These are phyloP conservation scores for Dioscorea zingiberensis DNA, from an alignment of 106 monocot species.

Conservation along the genomic window DNA sequence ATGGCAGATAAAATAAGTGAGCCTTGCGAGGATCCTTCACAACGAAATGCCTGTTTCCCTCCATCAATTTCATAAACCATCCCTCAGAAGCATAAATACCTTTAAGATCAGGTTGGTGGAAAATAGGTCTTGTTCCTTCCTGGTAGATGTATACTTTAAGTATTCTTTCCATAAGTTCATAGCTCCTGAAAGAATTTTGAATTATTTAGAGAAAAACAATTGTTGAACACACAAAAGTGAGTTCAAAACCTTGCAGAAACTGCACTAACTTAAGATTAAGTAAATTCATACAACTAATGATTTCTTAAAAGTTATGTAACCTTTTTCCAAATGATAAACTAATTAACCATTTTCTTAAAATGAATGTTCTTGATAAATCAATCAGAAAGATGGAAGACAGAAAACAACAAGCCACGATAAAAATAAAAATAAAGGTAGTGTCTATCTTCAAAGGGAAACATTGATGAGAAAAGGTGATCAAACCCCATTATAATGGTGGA, in stretches of 20 bases:
- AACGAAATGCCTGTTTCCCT: constrained; percentile 35
- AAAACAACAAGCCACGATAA: too few species aligned
- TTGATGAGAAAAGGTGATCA: too few species aligned
- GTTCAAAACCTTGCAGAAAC: neutral
- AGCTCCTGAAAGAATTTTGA: constrained; percentile 53
- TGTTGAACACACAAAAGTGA: neutral
- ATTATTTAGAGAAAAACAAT: neutral
- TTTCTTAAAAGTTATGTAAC: neutral
- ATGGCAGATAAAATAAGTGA: constrained; percentile 73
- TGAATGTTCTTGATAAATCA: neutral
- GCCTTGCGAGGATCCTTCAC: constrained; percentile 50
- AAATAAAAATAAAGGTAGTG: too few species aligned
- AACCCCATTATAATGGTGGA: too few species aligned
- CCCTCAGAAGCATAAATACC: constrained; percentile 87
- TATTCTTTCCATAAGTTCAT: constrained; percentile 68
- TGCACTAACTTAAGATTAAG: neutral
- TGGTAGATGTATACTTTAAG: constrained; percentile 74
- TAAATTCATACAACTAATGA: neutral
- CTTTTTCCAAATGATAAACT: neutral
- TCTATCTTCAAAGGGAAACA: too few species aligned
- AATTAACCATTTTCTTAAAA: neutral
- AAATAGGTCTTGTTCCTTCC: constrained; percentile 65
- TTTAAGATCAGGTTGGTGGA: constrained; percentile 46
- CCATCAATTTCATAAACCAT: constrained; percentile 72
- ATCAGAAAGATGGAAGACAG: neutral